Evolutionary conservation across 306 rosid species (phyloP).

Genomic region (Acacia acuminata): DNA sequence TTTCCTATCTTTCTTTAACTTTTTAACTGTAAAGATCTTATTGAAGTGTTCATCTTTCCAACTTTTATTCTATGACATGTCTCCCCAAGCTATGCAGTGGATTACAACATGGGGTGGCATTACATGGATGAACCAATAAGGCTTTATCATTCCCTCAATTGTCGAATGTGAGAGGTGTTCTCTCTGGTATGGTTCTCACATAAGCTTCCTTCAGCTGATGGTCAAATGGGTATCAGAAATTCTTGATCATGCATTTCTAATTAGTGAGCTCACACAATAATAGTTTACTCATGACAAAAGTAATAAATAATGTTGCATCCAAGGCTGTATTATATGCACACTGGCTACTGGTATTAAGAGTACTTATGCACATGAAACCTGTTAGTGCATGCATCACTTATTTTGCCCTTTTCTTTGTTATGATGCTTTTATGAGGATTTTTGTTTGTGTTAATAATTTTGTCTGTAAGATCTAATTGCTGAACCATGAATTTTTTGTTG

Average conservation of each 20-base stretch:
- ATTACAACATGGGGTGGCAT: slow-evolving; percentile 64
- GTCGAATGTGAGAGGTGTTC: slow-evolving; percentile 71
- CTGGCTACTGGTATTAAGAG: slow-evolving; percentile 18
- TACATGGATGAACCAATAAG: slow-evolving; percentile 61
- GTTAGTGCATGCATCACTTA: slow-evolving; percentile 5
- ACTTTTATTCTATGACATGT: slow-evolving; percentile 56
- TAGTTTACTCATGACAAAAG: slow-evolving; percentile 12
- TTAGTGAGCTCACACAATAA: slow-evolving; percentile 28
- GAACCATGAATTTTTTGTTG: slow-evolving; percentile 9
- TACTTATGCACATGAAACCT: slow-evolving; percentile 17
- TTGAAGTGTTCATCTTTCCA: slow-evolving; percentile 37
- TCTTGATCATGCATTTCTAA: slow-evolving; percentile 34
- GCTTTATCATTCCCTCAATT: slow-evolving; percentile 48
- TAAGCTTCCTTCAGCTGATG: slow-evolving; percentile 52
- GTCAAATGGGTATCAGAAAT: slow-evolving; percentile 24
- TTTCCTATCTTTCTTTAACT: slow-evolving; percentile 44
- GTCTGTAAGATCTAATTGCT: not conserved
- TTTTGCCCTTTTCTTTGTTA: not conserved
- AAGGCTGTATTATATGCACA: slow-evolving; percentile 15
- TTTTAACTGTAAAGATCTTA: slow-evolving; percentile 44
- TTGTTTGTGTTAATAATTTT: slow-evolving; percentile 9
- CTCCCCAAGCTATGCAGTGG: slow-evolving; percentile 74
- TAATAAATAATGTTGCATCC: slow-evolving; percentile 12
- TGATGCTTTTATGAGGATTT: not conserved
- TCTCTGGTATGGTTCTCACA: slow-evolving; percentile 91